Evolutionary conservation across 768 basidiomycete genomes (phyloP), one percentile per base, ranked within the genome.

Genomic region (Lentinula sp.): DNA sequence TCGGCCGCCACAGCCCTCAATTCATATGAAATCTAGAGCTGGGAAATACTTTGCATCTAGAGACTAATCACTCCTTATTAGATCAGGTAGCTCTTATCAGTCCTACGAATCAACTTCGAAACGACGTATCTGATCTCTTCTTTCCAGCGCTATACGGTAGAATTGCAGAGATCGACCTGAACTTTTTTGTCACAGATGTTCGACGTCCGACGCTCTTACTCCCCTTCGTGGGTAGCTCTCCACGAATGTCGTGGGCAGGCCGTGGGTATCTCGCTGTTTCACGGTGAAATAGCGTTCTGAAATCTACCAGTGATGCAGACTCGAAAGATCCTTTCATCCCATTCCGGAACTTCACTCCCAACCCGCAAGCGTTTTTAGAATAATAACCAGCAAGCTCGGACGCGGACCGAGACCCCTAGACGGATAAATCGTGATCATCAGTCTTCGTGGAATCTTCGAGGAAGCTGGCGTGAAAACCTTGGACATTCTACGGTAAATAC

Each of bases 161-260:
- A 6, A 39, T 13, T 39, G 37, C 37, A 48, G 23, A 48, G 23
- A 48, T n/a, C 8, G 4, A 48, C 23, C 16, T 23, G 16, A n/a
- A 48, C 16, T 12, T 6, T n/a, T 28, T 3, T 28, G 28, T 2
- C 28, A 28, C 28, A 2, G 33, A 53, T 20, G 13, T 15, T 53
- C 37, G 20, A 33, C 35, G 18, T 15, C 15, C n/a, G 13, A 33
- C 32, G 28, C 32, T 52, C n/a, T 13, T 54, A 20, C 53, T 39
- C 53, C 20, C 28, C 18, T 54, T 20, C 50, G 50, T 57, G 49
- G 50, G 28, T 20, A 33, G 46, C 50, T 62, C 20, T 66, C 65
- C 65, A 66, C 64, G 66, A 66, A 57, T 63, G 36, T 66, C 66
- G 66, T 67, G 66, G 67, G 67, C 67, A 62, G 51, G 41, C 64